Evolutionary conservation across 2,329 filamentous ascomycete species (phyloP).

Genomic region (Microsporum canis): DNA sequence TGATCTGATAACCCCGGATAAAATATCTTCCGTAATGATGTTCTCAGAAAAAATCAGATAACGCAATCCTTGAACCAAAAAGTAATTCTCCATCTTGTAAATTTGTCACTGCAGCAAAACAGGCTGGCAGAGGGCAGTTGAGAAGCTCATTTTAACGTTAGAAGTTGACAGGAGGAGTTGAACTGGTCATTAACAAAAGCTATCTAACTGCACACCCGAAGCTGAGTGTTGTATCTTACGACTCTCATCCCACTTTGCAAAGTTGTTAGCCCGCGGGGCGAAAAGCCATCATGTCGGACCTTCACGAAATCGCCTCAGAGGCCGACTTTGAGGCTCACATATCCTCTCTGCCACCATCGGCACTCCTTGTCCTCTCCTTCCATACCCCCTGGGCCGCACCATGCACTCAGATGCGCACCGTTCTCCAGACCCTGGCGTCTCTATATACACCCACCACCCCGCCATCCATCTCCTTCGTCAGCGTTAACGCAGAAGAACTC

Average conservation of each 20-base stretch:
- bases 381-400: constrained; percentile 94
- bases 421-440: constrained; percentile 72
- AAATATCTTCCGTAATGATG: not conserved
- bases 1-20: constrained; percentile 2
- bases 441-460: constrained; percentile 65
- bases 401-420: constrained; percentile 83
- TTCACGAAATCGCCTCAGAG: constrained; percentile 65
- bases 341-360: constrained; percentile 52
- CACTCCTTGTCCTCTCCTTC: constrained; percentile 81
- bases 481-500: constrained; percentile 87
- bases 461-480: constrained; percentile 65
- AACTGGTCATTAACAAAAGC: not conserved
- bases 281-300: constrained; percentile 52
- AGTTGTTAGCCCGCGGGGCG: not conserved
- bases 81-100: not conserved
- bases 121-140: not conserved
- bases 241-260: not conserved
- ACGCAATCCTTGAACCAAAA: constrained; percentile 9
- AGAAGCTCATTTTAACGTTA: not conserved
- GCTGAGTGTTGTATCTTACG: not conserved
- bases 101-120: not conserved
- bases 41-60: constrained; percentile 10
- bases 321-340: constrained; percentile 61
- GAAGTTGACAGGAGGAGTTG: not conserved
- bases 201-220: not conserved